Percentiles rank a stretch among this genome's conserved stretches.
Evolutionary conservation across 2,329 filamentous ascomycete species (phyloP).

Genomic region (Beauveria bassiana): DNA sequence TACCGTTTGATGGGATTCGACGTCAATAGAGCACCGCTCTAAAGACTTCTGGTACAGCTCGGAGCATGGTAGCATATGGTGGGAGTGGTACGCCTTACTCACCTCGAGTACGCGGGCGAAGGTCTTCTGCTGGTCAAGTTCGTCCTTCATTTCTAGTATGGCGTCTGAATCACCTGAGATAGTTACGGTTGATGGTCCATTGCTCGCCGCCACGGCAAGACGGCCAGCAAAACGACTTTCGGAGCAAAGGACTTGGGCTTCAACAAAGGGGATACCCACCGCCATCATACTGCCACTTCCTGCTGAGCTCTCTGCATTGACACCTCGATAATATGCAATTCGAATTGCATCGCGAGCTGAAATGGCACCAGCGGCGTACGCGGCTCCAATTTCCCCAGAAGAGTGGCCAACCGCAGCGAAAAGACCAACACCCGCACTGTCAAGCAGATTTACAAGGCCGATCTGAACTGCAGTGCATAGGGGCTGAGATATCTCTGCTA

Average conservation of each 20-base stretch:
- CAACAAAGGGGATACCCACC: conserved; percentile 15
- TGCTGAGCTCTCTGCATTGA: conserved; percentile 7
- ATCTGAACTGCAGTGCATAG: conserved; percentile 23
- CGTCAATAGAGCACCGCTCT: conserved; percentile 2
- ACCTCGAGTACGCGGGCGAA: conserved; percentile 15
- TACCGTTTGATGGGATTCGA: conserved; percentile 4
- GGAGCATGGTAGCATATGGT: conserved; percentile 11
- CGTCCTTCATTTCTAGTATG: conserved; percentile 12
- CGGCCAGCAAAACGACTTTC: conserved; percentile 15
- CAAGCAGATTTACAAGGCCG: conserved; percentile 20
- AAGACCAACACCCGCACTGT: conserved; percentile 24
- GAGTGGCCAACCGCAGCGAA: conserved; percentile 38
- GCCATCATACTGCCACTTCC: conserved; percentile 16
- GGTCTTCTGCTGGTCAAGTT: conserved; percentile 13
- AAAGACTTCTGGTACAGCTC: conserved; percentile 8
- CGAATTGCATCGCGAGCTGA: conserved; percentile 17
- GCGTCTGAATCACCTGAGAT: conserved; percentile 16
- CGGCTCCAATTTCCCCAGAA: conserved; percentile 42
- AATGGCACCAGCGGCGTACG: conserved; percentile 39
- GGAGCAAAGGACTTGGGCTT: conserved; percentile 12
- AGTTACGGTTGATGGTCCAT: conserved; percentile 17
- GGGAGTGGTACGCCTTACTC: conserved; percentile 15
- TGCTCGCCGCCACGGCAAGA: conserved; percentile 18
- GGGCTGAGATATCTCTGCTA: conserved; percentile 24
- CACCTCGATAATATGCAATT: conserved; percentile 18